Conservation (phyloP, 1,284 basidiomycete species). For the Sparassis latifolia region DNA sequence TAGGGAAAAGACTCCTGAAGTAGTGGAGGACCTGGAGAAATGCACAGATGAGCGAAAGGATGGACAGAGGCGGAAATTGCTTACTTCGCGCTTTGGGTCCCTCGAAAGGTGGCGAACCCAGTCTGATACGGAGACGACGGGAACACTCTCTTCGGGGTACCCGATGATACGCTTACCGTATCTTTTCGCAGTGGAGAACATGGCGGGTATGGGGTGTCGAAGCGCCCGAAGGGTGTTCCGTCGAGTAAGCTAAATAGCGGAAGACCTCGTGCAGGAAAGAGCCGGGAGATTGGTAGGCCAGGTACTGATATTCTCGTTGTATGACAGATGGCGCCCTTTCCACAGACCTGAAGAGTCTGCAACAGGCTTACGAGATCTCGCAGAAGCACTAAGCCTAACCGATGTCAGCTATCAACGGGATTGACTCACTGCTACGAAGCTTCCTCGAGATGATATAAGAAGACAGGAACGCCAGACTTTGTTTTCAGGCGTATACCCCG, state of each 20-base stretch:
- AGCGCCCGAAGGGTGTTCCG: background rate
- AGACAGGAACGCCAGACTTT: too few relatives aligned
- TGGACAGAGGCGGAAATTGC: conserved; percentile 15
- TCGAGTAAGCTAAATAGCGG: too few relatives aligned
- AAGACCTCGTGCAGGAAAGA: background rate
- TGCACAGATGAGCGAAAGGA: conserved; percentile 6
- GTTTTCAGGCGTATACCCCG: too few relatives aligned
- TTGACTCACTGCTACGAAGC: too few relatives aligned
- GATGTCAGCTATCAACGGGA: too few relatives aligned
- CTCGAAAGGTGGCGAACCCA: conserved; percentile 38
- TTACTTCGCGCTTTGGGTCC: conserved; percentile 44
- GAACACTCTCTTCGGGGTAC: conserved; percentile 52
- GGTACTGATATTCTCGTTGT: background rate
- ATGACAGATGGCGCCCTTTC: background rate
- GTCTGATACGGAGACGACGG: conserved; percentile 48
- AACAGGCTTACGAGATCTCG: too few relatives aligned
- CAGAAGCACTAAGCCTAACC: too few relatives aligned
- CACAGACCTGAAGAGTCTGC: too few relatives aligned
- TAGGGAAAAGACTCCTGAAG: conserved; percentile 71
- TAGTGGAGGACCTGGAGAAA: conserved; percentile 50
- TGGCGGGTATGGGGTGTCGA: conserved; percentile 17
- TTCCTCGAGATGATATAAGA: too few relatives aligned
- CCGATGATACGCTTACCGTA: conserved; percentile 53
- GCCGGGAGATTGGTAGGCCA: background rate
- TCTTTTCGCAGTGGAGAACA: conserved; percentile 37